phyloP scores from a whole-genome alignment of 139 green algal species.

The Raphidocelis subcapitata region DNA sequence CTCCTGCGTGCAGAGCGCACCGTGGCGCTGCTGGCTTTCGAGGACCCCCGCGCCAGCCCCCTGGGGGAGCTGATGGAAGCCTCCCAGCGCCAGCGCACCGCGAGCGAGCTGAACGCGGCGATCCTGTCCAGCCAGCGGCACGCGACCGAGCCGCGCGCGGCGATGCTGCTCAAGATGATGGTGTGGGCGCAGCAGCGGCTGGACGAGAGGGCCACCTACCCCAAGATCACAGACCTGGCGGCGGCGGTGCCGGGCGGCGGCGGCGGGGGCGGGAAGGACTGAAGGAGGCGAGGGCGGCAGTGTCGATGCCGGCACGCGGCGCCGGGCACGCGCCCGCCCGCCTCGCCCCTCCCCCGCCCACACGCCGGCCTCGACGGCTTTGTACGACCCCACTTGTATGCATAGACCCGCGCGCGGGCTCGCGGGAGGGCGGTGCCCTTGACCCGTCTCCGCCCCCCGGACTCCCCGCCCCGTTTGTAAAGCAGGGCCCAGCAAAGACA shows the following conservation, averaged over 20 bases:
- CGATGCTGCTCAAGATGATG: constrained; percentile 81
- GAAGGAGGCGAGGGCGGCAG: too few relatives aligned
- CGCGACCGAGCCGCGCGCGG: constrained; percentile 78
- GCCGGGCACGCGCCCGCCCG: too few relatives aligned
- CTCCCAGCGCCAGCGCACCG: constrained; percentile 89
- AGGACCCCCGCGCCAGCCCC: constrained; percentile 69
- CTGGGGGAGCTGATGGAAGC: constrained; percentile 86
- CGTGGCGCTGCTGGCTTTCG: constrained; percentile 93
- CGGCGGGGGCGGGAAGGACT: too few relatives aligned
- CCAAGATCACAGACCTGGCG: constrained; percentile 71
- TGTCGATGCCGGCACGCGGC: too few relatives aligned
- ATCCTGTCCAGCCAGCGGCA: constrained; percentile 84
- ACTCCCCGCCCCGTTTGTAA: too few relatives aligned
- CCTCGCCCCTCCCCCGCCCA: too few relatives aligned
- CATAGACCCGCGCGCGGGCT: too few relatives aligned
- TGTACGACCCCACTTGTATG: too few relatives aligned
- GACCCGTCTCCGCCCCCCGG: too few relatives aligned
- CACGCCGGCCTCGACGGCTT: too few relatives aligned
- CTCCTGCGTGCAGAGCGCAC: constrained; percentile 76
- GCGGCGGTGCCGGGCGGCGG: constrained; percentile 20
- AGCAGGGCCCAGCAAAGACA: too few relatives aligned
- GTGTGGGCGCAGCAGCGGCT: constrained; percentile 72
- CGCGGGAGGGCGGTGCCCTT: too few relatives aligned
- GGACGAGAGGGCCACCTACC: constrained; percentile 68
- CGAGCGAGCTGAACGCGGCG: constrained; percentile 93